Percentiles rank a stretch among this genome's conserved stretches.
Evolutionary conservation across 495 filamentous ascomycete genomes (phyloP).

Genomic region (Talaromyces borbonicus): DNA sequence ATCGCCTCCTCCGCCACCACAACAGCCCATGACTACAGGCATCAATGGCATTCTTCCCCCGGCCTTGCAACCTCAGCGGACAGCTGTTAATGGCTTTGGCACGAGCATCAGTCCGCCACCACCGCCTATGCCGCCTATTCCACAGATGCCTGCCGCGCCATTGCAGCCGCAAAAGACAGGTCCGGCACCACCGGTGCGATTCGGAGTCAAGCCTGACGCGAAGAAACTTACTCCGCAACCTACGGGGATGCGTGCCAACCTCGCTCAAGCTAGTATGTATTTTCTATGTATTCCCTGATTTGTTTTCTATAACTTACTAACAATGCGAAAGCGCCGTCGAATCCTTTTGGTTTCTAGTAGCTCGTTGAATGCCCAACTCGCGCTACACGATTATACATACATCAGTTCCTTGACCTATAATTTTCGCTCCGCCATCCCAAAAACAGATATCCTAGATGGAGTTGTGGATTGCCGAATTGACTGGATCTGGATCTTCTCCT

Average conservation of each 20-base stretch:
- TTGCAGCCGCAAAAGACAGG: constrained; percentile 85
- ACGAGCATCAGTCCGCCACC: constrained; percentile 27
- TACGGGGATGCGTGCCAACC: constrained; percentile 81
- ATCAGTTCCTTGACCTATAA: constrained; percentile 3
- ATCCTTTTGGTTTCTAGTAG: constrained; percentile 74
- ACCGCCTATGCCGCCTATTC: constrained; percentile 31
- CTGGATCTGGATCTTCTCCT: background rate
- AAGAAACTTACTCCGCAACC: constrained; percentile 81
- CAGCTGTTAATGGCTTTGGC: constrained; percentile 49
- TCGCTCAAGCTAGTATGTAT: constrained; percentile 90
- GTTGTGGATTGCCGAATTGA: background rate
- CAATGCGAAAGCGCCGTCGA: constrained; percentile 60
- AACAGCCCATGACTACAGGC: constrained; percentile 20
- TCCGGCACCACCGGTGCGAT: constrained; percentile 80
- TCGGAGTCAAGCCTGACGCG: constrained; percentile 61
- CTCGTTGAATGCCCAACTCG: background rate
- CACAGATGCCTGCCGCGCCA: constrained; percentile 42
- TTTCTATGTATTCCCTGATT: constrained; percentile 4
- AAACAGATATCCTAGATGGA: background rate
- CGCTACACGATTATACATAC: constrained; percentile 1
- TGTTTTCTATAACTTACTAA: constrained; percentile 1
- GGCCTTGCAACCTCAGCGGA: constrained; percentile 38
- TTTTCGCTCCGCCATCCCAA: background rate
- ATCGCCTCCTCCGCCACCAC: constrained; percentile 21
- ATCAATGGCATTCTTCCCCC: constrained; percentile 35